These are phyloP conservation scores for Acanthamoeba healyi DNA, from an alignment of 208 protist species.

Conservation along the genomic window DNA sequence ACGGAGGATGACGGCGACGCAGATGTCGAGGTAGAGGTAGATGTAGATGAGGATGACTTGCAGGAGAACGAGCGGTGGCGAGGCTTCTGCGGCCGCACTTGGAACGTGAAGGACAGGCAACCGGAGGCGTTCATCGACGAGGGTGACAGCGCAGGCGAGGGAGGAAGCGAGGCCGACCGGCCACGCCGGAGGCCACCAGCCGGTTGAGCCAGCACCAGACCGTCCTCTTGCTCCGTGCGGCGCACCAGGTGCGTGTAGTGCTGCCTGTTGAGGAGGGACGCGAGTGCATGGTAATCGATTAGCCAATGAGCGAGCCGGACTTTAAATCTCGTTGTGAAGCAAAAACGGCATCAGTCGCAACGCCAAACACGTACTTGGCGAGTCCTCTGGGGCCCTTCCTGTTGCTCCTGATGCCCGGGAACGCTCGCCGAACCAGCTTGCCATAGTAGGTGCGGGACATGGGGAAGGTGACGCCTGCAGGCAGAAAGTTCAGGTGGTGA, in stretches of 20 bases:
- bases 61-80: background rate
- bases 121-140: background rate
- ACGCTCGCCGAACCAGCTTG: constrained; percentile 51
- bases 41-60: background rate
- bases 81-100: background rate
- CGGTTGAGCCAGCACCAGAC: background rate
- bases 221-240: background rate
- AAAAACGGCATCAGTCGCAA: background rate
- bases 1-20: background rate
- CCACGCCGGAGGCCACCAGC: background rate
- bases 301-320: background rate
- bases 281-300: background rate
- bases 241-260: constrained; percentile 14
- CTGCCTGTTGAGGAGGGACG: background rate
- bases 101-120: constrained; percentile 20
- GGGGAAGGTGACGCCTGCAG: background rate
- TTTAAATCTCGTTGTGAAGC: background rate
- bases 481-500: background rate
- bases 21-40: background rate
- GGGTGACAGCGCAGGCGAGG: background rate
- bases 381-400: constrained; percentile 32
- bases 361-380: constrained; percentile 8
- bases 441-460: constrained; percentile 20
- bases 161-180: background rate
- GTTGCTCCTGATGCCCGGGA: constrained; percentile 38